These are phyloP conservation scores for Pisolithus microcarpus DNA, from an alignment of 768 basidiomycete species.

Conservation along the genomic window DNA sequence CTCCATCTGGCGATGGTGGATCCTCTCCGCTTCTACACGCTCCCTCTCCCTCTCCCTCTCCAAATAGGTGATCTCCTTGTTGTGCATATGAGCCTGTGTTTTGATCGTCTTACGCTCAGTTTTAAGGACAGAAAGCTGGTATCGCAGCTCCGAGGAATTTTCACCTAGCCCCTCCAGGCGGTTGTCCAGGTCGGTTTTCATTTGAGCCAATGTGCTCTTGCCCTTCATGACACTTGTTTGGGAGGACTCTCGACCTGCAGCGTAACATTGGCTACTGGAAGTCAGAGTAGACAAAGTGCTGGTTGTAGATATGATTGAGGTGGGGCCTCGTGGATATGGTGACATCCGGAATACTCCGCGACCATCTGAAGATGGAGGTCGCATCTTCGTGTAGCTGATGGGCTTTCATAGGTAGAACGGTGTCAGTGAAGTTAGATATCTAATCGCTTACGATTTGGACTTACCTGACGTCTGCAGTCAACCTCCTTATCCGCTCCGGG, in stretches of 20 bases:
- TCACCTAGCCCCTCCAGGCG: background rate
- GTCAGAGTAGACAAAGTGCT: background rate
- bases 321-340: background rate
- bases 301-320: background rate
- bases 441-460: background rate
- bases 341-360: background rate
- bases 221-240: background rate
- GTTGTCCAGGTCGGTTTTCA: background rate
- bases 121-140: background rate
- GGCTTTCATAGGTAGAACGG: no score
- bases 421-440: no score
- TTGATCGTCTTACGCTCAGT: background rate
- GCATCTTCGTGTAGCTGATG: background rate
- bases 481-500: no score
- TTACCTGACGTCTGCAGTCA: no score
- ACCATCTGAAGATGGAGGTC: background rate
- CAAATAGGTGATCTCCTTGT: background rate
- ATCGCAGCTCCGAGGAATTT: background rate
- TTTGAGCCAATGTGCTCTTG: background rate
- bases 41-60: background rate
- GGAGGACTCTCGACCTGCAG: background rate
- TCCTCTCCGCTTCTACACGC: no score
- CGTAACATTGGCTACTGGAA: background rate
- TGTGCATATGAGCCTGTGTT: background rate
- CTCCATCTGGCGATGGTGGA: no score